phyloP scores from a whole-genome alignment of 768 basidiomycete species.

The Atractiella rhizophila region DNA sequence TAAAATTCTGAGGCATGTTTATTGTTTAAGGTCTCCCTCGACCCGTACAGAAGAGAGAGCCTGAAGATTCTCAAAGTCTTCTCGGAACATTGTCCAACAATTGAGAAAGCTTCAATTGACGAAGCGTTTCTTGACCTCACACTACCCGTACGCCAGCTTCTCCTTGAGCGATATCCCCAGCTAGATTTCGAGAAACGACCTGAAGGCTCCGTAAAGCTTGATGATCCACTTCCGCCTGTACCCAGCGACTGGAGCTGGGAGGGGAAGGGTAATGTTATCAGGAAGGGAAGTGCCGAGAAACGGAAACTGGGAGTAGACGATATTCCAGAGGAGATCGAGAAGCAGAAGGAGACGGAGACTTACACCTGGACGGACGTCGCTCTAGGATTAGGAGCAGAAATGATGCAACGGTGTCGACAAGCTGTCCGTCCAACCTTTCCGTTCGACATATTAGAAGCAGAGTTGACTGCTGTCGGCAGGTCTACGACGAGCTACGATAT shows the following conservation, averaged over 20 bases:
- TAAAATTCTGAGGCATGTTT: background rate
- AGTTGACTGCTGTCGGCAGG: too few species aligned
- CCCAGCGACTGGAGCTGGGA: conserved; percentile 42
- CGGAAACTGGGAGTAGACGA: conserved; percentile 20
- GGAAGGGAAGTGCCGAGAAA: too few species aligned
- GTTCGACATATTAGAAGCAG: too few species aligned
- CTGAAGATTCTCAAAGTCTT: conserved; percentile 62
- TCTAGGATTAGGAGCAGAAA: conserved; percentile 58
- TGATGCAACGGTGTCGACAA: conserved; percentile 49
- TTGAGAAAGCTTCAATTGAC: conserved; percentile 87
- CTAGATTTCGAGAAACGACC: conserved; percentile 45
- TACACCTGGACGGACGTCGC: conserved; percentile 79
- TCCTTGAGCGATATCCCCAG: conserved; percentile 52
- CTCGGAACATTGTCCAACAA: conserved; percentile 35
- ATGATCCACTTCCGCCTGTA: conserved; percentile 51
- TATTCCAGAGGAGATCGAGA: conserved; percentile 5
- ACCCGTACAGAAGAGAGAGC: conserved; percentile 75
- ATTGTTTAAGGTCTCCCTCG: conserved; percentile 51
- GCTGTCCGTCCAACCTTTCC: too few species aligned
- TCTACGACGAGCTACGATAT: conserved; percentile 46
- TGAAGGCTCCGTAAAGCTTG: conserved; percentile 23
- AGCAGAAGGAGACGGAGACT: conserved; percentile 3
- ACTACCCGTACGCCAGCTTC: conserved; percentile 42
- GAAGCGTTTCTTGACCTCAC: conserved; percentile 90
- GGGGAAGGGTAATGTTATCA: conserved; percentile 35